phyloP scores from a whole-genome alignment of 192 early-diverging fungal species.

The Phlyctochytrium bullatum region DNA sequence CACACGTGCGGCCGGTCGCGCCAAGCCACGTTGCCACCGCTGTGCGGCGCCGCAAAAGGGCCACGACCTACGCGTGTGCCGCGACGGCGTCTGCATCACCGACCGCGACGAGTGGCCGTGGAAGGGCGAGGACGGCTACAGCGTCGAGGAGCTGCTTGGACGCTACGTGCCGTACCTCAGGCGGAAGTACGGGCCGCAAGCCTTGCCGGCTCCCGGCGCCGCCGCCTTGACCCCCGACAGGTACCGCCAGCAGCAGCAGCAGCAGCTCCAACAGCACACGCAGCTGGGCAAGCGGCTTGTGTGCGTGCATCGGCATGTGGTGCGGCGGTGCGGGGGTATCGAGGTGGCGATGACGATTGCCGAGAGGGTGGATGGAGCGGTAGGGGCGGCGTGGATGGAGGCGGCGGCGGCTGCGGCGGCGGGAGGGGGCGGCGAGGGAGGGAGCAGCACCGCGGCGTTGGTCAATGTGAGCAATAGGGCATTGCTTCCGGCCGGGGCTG shows the following conservation, averaged over 20 bases:
- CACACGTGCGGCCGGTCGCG: background rate
- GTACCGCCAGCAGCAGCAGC: no score
- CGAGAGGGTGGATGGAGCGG: background rate
- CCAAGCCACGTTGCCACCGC: background rate
- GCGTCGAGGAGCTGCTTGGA: background rate
- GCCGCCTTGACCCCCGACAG: no score
- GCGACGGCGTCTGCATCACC: background rate
- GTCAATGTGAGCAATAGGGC: no score
- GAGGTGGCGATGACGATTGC: background rate
- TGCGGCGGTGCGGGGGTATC: background rate
- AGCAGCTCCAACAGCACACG: background rate
- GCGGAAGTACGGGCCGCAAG: background rate
- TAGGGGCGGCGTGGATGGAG: background rate
- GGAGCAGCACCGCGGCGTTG: no score
- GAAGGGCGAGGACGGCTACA: background rate
- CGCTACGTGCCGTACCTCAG: background rate
- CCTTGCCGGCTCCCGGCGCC: no score
- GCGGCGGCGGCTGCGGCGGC: background rate
- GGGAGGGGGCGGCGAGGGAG: background rate
- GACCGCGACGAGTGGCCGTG: background rate
- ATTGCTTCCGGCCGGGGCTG: no score
- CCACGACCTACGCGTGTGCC: background rate
- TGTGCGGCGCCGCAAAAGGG: background rate
- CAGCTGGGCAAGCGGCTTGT: background rate
- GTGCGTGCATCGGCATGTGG: background rate